Percentiles rank a stretch among this genome's conserved stretches.
phyloP scores from a whole-genome alignment of 2,329 filamentous ascomycete genomes.

The Sphaceloma murrayae region DNA sequence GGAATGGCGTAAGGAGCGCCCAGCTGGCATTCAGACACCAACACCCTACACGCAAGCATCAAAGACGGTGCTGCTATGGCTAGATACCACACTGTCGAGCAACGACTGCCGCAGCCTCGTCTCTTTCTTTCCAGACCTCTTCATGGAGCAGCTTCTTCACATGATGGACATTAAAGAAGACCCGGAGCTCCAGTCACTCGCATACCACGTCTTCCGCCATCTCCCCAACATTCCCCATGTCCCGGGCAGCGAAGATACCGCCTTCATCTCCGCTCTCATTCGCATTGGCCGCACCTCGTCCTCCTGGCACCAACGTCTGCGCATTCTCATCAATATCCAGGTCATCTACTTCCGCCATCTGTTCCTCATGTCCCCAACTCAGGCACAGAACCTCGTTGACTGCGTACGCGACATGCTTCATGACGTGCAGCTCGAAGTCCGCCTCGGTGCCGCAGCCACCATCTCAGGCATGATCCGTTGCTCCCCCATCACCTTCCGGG shows the following conservation, averaged over 20 bases:
- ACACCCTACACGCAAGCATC: slow-evolving; percentile 91
- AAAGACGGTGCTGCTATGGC: slow-evolving; percentile 92
- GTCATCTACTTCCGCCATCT: slow-evolving; percentile 95
- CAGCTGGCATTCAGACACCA: slow-evolving; percentile 81
- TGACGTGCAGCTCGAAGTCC: slow-evolving; percentile 86
- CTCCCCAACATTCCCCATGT: slow-evolving; percentile 91
- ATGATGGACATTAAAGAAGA: slow-evolving; percentile 99
- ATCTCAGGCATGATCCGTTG: slow-evolving; percentile 97
- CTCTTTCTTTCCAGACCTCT: slow-evolving; percentile 78
- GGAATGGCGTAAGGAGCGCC: slow-evolving; percentile 74
- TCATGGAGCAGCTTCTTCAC: slow-evolving; percentile 87
- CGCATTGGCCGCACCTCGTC: slow-evolving; percentile 73
- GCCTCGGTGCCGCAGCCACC: slow-evolving; percentile 83
- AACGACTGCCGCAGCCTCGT: slow-evolving; percentile 88
- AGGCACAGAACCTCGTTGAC: slow-evolving; percentile 73
- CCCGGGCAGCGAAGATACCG: slow-evolving; percentile 63
- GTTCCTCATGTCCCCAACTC: slow-evolving; percentile 66
- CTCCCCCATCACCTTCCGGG: slow-evolving; percentile 71
- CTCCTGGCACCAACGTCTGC: slow-evolving; percentile 91
- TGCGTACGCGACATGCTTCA: slow-evolving; percentile 94
- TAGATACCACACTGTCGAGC: slow-evolving; percentile 81
- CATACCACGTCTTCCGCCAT: slow-evolving; percentile 95
- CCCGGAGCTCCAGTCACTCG: slow-evolving; percentile 83
- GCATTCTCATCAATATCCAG: slow-evolving; percentile 95
- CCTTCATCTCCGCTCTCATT: slow-evolving; percentile 78